Evolutionary conservation across 371 early-diverging fungal genomes (phyloP).

Genomic region (Rhizopus arrhizus): DNA sequence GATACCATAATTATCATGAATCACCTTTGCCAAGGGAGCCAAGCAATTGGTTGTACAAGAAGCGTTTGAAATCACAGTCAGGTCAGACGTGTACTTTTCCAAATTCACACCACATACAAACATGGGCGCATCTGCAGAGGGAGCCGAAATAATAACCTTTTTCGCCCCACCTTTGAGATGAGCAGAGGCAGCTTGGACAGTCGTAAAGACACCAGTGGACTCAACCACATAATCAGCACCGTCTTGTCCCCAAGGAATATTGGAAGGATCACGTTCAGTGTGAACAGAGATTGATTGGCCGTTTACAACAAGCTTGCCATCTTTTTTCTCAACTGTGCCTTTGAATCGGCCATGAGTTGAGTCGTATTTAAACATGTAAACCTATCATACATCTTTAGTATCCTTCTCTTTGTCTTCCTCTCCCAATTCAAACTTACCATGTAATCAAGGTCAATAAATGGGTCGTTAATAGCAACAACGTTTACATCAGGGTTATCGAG

Average conservation of each 20-base stretch:
- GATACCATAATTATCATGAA: constrained; percentile 94
- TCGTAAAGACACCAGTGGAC: constrained; percentile 98
- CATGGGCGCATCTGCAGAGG: constrained; percentile 89
- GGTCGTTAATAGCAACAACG: constrained; percentile 98
- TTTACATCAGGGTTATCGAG: constrained; percentile 75
- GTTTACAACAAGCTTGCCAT: constrained; percentile 85
- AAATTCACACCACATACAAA: constrained; percentile 95
- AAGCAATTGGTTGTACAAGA: constrained; percentile 99
- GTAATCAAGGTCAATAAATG: constrained; percentile 95
- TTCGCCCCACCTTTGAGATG: constrained; percentile 96
- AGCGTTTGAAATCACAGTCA: constrained; percentile 95
- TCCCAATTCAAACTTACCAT: constrained; percentile 59
- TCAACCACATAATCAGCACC: constrained; percentile 97
- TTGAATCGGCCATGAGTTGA: constrained; percentile 95
- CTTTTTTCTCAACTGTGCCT: constrained; percentile 74
- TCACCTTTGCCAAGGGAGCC: constrained; percentile 97
- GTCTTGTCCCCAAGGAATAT: constrained; percentile 91
- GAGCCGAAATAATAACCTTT: constrained; percentile 98
- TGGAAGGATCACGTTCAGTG: constrained; percentile 73
- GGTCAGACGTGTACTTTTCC: constrained; percentile 82
- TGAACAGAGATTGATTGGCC: constrained; percentile 79
- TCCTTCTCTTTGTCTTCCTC: constrained; percentile 7
- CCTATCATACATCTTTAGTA: constrained; percentile 51
- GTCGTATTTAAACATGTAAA: constrained; percentile 97
- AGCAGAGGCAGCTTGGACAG: constrained; percentile 81